Base-by-base conservation (phyloP, 768 basidiomycete genomes). In the Auriculariales sp. region DNA sequence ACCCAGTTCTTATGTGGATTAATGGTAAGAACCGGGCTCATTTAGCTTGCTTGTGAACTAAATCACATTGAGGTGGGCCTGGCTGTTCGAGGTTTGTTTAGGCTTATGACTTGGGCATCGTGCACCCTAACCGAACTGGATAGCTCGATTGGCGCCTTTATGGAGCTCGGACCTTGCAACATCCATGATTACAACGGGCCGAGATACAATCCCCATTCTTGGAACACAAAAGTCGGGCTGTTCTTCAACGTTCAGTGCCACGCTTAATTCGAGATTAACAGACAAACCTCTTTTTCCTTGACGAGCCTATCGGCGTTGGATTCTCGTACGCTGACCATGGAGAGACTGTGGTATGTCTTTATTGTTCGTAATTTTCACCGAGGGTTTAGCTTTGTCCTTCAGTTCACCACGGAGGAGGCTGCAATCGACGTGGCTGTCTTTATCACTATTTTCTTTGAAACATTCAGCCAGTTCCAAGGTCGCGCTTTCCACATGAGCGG, bases 361-460 rank as follows among this genome's bases (percentile, higher is more conserved):
- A 11, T 50, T 10, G n/a, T 11, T 22, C 22, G 10, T 3, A 9
- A 6, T 22, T 6, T 10, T 36, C 15, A 3, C 33, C 11, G 11
- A 34, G 11, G 33, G 1, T 36, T n/a, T n/a, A 10, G n/a, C 22
- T 34, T 31, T 42, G 10, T 48, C 30, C 34, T 42, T 19, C 30
- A 49, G 32, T 17, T 34, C 4, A 81, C 74, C 2, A 77, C 81
- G 0, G 75, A 80, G 57, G 77, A 81, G 36, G 82, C 79, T 3
- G 79, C 81, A 0, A 69, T 73, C 47, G 82, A 86, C 55, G 75
- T 86, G 3, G 80, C 81, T 0, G 74, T 77, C 0, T 86, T 86
- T 55, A 68, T 85, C 0, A 66, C 73, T 2, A 75, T 85, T 47
- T 85, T 85, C 64, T 85, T 85, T 45, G 81, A 85, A 56, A 71